A percentile compares a stretch with the other conserved stretches of the same genome.
phyloP scores from a whole-genome alignment of 768 basidiomycete genomes.

The Serpula lacrymans region DNA sequence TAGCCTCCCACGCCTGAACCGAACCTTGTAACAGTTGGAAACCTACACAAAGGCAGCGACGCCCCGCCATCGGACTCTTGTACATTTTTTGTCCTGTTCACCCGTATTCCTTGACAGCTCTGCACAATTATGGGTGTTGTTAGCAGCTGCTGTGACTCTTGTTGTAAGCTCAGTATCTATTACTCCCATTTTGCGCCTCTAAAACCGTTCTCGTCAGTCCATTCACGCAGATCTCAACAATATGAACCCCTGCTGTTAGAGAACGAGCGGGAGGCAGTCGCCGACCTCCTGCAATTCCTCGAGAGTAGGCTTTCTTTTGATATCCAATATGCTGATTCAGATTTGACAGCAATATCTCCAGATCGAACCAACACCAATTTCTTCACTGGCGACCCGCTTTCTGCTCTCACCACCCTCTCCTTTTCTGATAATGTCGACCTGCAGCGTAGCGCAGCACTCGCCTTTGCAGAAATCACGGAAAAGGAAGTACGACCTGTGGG shows the following conservation, averaged over 20 bases:
- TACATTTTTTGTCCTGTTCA: no score
- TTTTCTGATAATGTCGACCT: conserved; percentile 99
- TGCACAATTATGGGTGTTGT: conserved; percentile 65
- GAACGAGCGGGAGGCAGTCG: conserved; percentile 96
- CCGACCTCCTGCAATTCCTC: conserved; percentile 93
- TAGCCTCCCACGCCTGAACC: no score
- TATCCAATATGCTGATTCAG: conserved; percentile 4
- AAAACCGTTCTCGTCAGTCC: conserved; percentile 46
- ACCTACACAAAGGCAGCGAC: no score
- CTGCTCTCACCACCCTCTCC: conserved; percentile 92
- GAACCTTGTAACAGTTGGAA: no score
- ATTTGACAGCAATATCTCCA: conserved; percentile 27
- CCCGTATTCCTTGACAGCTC: no score
- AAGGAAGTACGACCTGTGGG: conserved; percentile 98
- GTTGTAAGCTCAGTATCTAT: conserved; percentile 51
- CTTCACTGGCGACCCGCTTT: conserved; percentile 89
- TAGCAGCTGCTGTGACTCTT: conserved; percentile 79
- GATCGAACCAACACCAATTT: conserved; percentile 99
- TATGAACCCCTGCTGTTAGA: conserved; percentile 86
- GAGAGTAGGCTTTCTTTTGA: conserved; percentile 67
- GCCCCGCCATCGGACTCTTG: no score
- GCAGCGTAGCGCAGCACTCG: conserved; percentile 95
- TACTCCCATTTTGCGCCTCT: conserved; percentile 5
- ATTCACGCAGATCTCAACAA: conserved; percentile 77
- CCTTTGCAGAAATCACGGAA: conserved; percentile 99